A percentile compares a stretch with the other conserved stretches of the same genome.
Conservation (phyloP, 2,329 filamentous ascomycete species). For the Berkeleyomyces rouxiae region DNA sequence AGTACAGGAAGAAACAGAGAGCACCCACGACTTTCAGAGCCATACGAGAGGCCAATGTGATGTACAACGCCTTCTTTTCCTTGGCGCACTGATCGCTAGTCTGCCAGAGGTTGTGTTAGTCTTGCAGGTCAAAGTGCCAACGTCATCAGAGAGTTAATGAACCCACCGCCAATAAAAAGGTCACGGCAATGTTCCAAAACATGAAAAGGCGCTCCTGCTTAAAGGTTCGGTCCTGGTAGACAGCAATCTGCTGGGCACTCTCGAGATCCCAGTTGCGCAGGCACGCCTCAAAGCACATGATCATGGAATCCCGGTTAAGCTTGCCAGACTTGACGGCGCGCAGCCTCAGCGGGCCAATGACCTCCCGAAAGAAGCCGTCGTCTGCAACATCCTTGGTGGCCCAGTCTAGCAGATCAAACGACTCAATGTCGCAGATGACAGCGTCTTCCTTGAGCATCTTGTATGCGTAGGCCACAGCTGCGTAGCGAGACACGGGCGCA, state of each 20-base stretch:
- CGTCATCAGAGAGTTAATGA: neutral
- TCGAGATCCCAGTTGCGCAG: slow-evolving; percentile 33
- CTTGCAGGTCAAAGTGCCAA: neutral
- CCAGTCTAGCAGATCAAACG: slow-evolving; percentile 39
- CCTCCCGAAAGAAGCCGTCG: slow-evolving; percentile 28
- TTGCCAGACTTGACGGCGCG: slow-evolving; percentile 29
- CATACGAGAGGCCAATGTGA: slow-evolving; percentile 26
- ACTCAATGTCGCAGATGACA: slow-evolving; percentile 32
- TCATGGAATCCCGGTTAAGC: slow-evolving; percentile 31
- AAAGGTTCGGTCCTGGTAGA: slow-evolving; percentile 34
- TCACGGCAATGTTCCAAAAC: slow-evolving; percentile 39
- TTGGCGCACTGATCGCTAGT: slow-evolving; percentile 30
- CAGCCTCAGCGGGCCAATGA: slow-evolving; percentile 32
- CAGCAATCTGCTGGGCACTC: slow-evolving; percentile 30
- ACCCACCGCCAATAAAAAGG: slow-evolving; percentile 35
- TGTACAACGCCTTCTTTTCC: slow-evolving; percentile 35
- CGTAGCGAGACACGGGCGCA: slow-evolving; percentile 1
- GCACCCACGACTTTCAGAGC: slow-evolving; percentile 10
- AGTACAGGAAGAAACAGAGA: neutral
- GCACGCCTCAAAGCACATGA: slow-evolving; percentile 35
- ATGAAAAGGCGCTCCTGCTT: slow-evolving; percentile 31
- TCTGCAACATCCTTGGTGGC: slow-evolving; percentile 26
- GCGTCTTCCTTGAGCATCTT: slow-evolving; percentile 26
- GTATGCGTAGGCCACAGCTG: slow-evolving; percentile 1
- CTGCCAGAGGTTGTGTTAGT: slow-evolving; percentile 18